Evolutionary conservation across 2,329 filamentous ascomycete genomes (phyloP).

Genomic region (Thelonectria discophora): DNA sequence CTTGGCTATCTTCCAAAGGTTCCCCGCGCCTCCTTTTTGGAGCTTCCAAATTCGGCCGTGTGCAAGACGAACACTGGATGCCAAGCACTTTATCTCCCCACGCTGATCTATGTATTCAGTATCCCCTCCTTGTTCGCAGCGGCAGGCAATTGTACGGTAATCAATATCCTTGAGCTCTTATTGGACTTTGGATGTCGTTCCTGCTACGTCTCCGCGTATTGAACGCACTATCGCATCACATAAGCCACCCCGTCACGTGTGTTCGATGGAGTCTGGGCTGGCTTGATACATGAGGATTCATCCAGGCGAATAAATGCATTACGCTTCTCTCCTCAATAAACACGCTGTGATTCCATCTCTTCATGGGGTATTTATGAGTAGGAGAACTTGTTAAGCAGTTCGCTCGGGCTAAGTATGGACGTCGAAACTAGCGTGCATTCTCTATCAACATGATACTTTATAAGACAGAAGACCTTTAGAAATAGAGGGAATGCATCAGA

Average conservation of each 20-base stretch:
- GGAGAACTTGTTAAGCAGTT: no score
- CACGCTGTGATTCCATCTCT: no score
- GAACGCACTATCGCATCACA: background rate
- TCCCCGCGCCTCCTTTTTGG: conserved; percentile 5
- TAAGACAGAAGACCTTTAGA: no score
- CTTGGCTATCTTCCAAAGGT: conserved; percentile 14
- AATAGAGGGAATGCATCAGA: no score
- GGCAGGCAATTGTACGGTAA: background rate
- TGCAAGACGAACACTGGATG: conserved; percentile 1
- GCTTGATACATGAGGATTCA: background rate
- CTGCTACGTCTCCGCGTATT: conserved; percentile 5
- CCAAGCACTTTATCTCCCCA: conserved; percentile 4
- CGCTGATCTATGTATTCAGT: no score
- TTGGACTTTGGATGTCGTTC: conserved; percentile 2
- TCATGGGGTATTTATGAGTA: no score
- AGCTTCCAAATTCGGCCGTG: conserved; percentile 17
- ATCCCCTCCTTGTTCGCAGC: background rate
- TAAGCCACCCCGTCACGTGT: background rate
- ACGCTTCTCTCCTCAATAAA: no score
- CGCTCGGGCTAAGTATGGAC: no score
- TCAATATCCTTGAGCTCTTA: background rate
- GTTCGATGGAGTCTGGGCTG: background rate
- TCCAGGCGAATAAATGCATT: background rate
- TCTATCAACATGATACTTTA: no score
- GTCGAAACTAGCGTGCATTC: no score